Conservation (phyloP, 441 rosid genomes). For the Erysimum cheiri region DNA sequence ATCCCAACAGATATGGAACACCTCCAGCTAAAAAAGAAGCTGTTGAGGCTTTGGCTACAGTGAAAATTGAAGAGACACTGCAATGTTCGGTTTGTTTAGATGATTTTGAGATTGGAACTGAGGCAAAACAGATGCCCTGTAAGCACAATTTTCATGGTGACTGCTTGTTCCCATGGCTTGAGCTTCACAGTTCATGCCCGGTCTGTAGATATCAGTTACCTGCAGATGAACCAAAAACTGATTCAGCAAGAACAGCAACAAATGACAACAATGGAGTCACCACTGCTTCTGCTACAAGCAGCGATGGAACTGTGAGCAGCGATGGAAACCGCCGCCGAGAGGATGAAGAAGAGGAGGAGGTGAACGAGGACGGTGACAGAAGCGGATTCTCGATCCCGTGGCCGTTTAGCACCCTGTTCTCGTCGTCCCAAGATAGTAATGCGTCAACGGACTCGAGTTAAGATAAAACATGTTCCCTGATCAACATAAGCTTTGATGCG, state of each 20-base stretch:
- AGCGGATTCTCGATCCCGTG: conserved; percentile 70
- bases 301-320: conserved; percentile 40
- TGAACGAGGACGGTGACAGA: conserved; percentile 14
- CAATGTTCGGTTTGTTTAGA: conserved; percentile 76
- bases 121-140: conserved; percentile 72
- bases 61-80: conserved; percentile 49
- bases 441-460: conserved; percentile 14
- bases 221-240: conserved; percentile 55
- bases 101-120: conserved; percentile 58
- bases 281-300: conserved; percentile 38
- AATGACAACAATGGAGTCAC: conserved; percentile 38
- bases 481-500: conserved; percentile 17
- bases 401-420: conserved; percentile 72
- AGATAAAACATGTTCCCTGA: conserved; percentile 8
- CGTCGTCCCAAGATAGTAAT: conserved; percentile 43
- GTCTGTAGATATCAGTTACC: conserved; percentile 67
- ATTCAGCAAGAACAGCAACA: conserved; percentile 56
- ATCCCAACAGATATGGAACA: conserved; percentile 63
- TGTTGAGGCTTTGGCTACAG: conserved; percentile 56
- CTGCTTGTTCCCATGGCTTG: conserved; percentile 75
- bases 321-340: conserved; percentile 32
- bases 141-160: conserved; percentile 65
- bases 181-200: conserved; percentile 77
- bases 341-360: conserved; percentile 28
- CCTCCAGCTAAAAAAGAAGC: conserved; percentile 69